Conservation (phyloP, 148 eudicot genomes). For the Camellia japonica region DNA sequence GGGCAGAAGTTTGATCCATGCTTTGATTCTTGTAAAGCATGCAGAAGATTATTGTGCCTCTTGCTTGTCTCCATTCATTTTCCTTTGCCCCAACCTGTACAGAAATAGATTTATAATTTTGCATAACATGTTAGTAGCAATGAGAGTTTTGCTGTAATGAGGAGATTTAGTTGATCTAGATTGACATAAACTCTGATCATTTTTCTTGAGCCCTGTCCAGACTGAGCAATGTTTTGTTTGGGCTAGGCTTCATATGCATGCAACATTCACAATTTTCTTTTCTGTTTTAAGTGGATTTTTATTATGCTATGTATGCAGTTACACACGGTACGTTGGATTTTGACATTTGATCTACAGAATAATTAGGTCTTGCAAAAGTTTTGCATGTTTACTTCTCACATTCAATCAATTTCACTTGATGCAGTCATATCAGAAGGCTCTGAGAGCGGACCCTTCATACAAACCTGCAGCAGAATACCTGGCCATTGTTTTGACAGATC, state of each 20-base stretch:
- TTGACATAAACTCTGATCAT: background rate
- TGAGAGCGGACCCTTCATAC: constrained; percentile 73
- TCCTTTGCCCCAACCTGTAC: background rate
- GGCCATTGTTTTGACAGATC: constrained; percentile 88
- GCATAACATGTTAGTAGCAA: background rate
- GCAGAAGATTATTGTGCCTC: background rate
- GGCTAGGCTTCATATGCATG: no score
- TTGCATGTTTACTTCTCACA: background rate
- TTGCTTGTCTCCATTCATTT: background rate
- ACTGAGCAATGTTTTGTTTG: no score
- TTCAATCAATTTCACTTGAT: constrained; percentile 15
- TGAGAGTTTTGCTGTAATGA: background rate
- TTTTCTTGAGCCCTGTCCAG: no score
- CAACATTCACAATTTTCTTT: background rate
- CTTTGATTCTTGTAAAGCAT: background rate
- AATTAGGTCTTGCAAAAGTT: background rate
- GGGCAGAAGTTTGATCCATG: no score
- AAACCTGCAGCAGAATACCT: constrained; percentile 98
- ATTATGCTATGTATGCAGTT: background rate
- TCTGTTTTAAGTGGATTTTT: background rate
- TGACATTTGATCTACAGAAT: background rate
- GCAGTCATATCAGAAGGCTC: constrained; percentile 93
- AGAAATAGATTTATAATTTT: background rate
- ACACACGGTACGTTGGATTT: background rate
- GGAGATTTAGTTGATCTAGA: background rate